Evolutionary conservation across 805 yeast species (phyloP).

Genomic region (Lipomyces chichibuensis): DNA sequence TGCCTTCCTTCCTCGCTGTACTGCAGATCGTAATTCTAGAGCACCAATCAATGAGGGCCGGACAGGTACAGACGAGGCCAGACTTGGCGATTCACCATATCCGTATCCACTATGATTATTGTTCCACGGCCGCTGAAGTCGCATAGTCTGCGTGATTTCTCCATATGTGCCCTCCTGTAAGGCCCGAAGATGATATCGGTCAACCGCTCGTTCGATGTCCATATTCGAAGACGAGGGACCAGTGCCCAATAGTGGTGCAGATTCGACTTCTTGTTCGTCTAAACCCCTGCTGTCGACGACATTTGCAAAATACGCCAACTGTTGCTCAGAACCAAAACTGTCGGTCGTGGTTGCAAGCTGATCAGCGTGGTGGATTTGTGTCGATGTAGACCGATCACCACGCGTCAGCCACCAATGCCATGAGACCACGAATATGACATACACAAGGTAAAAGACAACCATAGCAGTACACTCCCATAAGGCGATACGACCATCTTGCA

Average conservation of each 20-base stretch:
- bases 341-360: not conserved
- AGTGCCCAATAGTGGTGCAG: conserved; percentile 17
- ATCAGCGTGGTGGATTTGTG: not conserved
- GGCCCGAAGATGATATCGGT: conserved; percentile 12
- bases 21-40: conserved; percentile 43
- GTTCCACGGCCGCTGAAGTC: conserved; percentile 9
- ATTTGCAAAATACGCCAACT: conserved; percentile 20
- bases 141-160: conserved; percentile 6
- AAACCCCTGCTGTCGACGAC: conserved; percentile 21
- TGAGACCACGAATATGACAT: conserved; percentile 55
- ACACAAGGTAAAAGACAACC: conserved; percentile 58
- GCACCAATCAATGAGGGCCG: conserved; percentile 50
- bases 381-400: not conserved
- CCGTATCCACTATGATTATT: not conserved
- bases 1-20: conserved; percentile 28
- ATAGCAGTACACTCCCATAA: conserved; percentile 60
- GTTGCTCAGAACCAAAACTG: not conserved
- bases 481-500: conserved; percentile 61
- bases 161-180: conserved; percentile 10
- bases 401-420: conserved; percentile 48
- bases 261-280: conserved; percentile 11
- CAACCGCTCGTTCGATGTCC: conserved; percentile 25
- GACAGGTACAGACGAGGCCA: conserved; percentile 35
- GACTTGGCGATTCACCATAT: conserved; percentile 21
- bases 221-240: conserved; percentile 6